Base-by-base conservation (phyloP, 176 grass and related monocot genomes). In the Eleusine coracana region DNA sequence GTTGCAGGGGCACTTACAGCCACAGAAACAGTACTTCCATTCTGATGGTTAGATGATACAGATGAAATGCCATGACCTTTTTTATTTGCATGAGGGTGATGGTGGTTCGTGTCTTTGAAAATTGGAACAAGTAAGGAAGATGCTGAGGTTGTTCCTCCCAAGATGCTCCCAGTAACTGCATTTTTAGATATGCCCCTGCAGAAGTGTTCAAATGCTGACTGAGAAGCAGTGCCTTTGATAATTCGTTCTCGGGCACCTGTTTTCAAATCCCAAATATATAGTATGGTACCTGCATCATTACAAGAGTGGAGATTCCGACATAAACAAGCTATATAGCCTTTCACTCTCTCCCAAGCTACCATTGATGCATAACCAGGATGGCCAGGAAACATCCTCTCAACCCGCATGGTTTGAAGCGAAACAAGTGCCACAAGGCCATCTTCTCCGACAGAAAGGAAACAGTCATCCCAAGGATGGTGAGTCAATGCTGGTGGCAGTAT, bases 231-330 rank as follows among this genome's bases (percentile, higher is more conserved):
- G 36, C 95, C 95, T 68, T 79, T 82, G 76, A 92, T 88, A 85
- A 94, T 82, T 55, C 90, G 73, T 39, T 97, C 95, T 83, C 86
- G 83, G 76, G 92, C 88, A 67, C 95, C 95, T 13, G 92, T 86
- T 91, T 97, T 97, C 78, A 97, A 58, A 87, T 97, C 95, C 95
- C 95, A 97, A 82, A 97, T 87, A 79, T 94, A 97, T 69, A 97
- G 66, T 79, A 87, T 50, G 40, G 86, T 92, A 80, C 86, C 88
- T 71, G 77, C 44, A 75, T 92, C 88, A 68, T 79, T 84, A 71
- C 72, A 87, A 80, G 83, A 86, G 73, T 89, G 84, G 66, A 90
- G 41, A 89, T 90, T 97, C 66, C 81, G 86, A 64, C 92, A 94
- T 66, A 94, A 90, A 87, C 95, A 97, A 85, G 92, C 95, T 81